Conservation (phyloP, 225 moss, liverwort and hornwort genomes). For the Pseudisothecium myosuroides region DNA sequence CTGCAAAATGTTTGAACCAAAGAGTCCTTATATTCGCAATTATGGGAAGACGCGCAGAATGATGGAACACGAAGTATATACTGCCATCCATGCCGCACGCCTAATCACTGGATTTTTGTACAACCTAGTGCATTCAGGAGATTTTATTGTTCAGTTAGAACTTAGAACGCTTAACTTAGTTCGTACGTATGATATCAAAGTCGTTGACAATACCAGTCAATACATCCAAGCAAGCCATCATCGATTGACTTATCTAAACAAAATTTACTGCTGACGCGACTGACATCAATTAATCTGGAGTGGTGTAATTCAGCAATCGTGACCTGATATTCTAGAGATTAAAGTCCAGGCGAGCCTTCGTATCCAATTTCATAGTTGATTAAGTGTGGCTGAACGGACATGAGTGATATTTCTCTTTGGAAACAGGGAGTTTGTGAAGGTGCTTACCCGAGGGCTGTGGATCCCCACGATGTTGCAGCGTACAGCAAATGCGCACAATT, state of each 20-base stretch:
- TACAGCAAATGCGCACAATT: constrained; percentile 62
- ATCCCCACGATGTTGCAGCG: constrained; percentile 71
- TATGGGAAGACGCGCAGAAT: constrained; percentile 23
- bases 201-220: neutral
- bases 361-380: neutral
- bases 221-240: neutral
- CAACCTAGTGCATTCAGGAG: constrained; percentile 20
- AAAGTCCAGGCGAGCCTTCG: neutral
- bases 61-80: constrained; percentile 69
- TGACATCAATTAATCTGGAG: neutral
- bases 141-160: neutral
- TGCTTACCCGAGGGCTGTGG: constrained; percentile 59
- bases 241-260: neutral
- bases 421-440: neutral
- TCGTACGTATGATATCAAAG: neutral
- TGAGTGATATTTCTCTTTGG: neutral
- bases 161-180: neutral
- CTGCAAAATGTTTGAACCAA: neutral
- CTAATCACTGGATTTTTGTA: constrained; percentile 65
- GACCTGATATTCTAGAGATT: neutral
- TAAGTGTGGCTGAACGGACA: neutral
- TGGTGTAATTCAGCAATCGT: neutral
- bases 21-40: neutral
- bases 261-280: neutral
- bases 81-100: constrained; percentile 69